Evolutionary conservation across 139 green algal species (phyloP).

Genomic region (Picochlorum sp.): DNA sequence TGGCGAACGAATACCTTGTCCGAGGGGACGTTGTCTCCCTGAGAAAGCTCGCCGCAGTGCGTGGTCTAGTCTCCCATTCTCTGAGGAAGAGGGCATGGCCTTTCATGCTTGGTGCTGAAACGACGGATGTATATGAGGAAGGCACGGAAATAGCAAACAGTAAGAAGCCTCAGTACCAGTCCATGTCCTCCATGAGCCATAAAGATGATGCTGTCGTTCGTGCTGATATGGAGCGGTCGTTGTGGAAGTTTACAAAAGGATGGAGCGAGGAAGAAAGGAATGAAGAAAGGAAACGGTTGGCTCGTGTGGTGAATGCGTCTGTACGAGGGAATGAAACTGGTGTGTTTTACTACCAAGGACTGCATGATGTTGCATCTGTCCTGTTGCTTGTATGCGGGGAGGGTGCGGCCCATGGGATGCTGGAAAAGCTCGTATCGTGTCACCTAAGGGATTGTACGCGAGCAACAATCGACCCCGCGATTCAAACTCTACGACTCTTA

Average conservation of each 20-base stretch:
- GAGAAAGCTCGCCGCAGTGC: conserved; percentile 49
- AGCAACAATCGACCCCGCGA: conserved; percentile 50
- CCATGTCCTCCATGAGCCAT: conserved; percentile 19
- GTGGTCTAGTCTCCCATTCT: conserved; percentile 58
- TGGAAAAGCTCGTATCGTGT: conserved; percentile 38
- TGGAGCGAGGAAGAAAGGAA: conserved; percentile 38
- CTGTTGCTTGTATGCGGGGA: conserved; percentile 66
- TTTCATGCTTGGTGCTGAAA: conserved; percentile 44
- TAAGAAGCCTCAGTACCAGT: conserved; percentile 8
- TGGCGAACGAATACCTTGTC: conserved; percentile 18
- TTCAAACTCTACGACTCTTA: conserved; percentile 56
- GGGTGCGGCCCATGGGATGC: conserved; percentile 37
- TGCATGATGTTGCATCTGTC: conserved; percentile 82
- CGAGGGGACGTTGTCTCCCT: conserved; percentile 42
- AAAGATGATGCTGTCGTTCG: conserved; percentile 47
- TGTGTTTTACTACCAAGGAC: conserved; percentile 73
- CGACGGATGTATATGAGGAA: neutral
- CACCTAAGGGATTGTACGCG: conserved; percentile 76
- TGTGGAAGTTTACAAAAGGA: conserved; percentile 59
- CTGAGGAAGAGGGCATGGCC: conserved; percentile 61
- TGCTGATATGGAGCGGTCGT: conserved; percentile 63
- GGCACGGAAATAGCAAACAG: neutral
- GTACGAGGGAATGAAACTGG: conserved; percentile 31
- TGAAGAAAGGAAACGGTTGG: conserved; percentile 38
- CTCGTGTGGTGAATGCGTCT: conserved; percentile 53